Base-by-base conservation (phyloP, 148 eudicot species). In the Drosera capensis region DNA sequence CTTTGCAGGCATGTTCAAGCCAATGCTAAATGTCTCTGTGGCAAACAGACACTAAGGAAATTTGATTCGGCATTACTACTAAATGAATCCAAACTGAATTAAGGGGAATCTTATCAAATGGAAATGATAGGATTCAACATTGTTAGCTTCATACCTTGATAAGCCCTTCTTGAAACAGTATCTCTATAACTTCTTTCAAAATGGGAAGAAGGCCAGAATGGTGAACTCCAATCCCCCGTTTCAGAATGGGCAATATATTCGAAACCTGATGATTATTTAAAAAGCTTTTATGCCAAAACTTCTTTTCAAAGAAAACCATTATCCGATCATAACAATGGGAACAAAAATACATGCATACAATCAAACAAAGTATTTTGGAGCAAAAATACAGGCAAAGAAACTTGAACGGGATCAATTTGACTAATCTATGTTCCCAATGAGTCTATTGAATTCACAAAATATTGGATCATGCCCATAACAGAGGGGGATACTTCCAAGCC, bases 201-300 rank as follows among this genome's bases (percentile, higher is more conserved):
- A 90, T 90, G 50, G 99, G 99, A 57, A 90, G 88, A 77, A 90
- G 73, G 22, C 99, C 99, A 68, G 99, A 90, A 72, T 90, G 99
- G 71, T 90, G 99, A 57, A 90, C 99, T 41, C 99, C 95, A 48
- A 90, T 90, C 51, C 99, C 99, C 54, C 99, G 93, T 74, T 84
- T 85, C 68, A 90, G 65, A 23, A 90, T 68, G 26, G 99, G 99
- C 37, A 90, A 73, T 85, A 90, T 71, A 63, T 90, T 90, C 31
- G 99, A 75, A 54, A 90, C 99, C 99, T 90, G 64, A 13, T 45
- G 43, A 26, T n/a, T 19, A 52, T 35, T 23, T 18, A 11, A 41
- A 1, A 8, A 41, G 23, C 2, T 2, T 9, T 8, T 6, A 41
- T 17, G 21, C 8, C 7, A 13, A 18, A 41, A 15, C 1, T 34